A percentile compares a stretch with the other conserved stretches of the same genome.
These are phyloP conservation scores for Eucalyptus pauciflora DNA, from an alignment of 345 rosid species.

Conservation along the genomic window DNA sequence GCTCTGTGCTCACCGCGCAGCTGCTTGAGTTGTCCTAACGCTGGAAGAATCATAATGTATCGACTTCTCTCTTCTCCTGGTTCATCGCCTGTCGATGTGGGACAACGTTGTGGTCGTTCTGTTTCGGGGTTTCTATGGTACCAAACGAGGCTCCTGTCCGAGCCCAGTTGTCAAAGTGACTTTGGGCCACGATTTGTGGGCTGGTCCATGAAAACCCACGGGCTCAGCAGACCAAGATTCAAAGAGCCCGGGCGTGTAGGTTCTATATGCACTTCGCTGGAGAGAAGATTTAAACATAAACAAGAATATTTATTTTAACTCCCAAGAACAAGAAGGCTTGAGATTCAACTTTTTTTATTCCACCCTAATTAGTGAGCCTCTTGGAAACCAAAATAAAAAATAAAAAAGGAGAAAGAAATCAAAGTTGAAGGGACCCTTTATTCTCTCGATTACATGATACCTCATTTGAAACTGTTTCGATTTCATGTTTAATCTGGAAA, in stretches of 20 bases:
- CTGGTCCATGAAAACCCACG: background rate
- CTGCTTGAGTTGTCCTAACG: accelerated
- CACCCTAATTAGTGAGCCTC: background rate
- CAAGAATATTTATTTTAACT: background rate
- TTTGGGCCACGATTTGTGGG: background rate
- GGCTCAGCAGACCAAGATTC: background rate
- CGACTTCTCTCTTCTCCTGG: background rate
- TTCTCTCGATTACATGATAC: background rate
- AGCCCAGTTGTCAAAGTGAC: background rate
- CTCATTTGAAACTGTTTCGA: background rate
- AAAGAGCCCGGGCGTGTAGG: background rate
- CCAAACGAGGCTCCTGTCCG: background rate
- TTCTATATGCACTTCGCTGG: background rate
- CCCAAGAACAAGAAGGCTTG: background rate
- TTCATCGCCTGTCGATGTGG: background rate
- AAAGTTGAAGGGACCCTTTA: background rate
- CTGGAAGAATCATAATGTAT: background rate
- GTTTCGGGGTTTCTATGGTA: background rate
- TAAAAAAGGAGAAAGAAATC: background rate
- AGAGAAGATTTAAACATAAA: background rate
- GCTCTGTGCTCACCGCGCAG: constrained; percentile 13
- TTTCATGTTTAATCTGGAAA: background rate
- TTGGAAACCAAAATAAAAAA: background rate
- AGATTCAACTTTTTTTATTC: background rate
- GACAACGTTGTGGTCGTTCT: background rate